Evolutionary conservation across 2,329 filamentous ascomycete genomes (phyloP).

Genomic region (Fusarium sp.): DNA sequence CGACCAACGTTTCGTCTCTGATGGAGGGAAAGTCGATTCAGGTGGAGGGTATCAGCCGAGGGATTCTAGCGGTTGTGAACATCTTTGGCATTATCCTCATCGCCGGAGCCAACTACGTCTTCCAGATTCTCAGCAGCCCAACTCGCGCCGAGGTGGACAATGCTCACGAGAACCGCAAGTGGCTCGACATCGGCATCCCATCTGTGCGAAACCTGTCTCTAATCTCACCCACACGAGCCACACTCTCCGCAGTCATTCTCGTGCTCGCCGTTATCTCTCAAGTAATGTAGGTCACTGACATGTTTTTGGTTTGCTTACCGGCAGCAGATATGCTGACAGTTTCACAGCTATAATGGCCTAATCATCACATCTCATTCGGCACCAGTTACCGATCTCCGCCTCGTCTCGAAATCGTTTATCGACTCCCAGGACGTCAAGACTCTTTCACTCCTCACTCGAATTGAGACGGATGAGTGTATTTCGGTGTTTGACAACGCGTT

Average conservation of each 20-base stretch:
- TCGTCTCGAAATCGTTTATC: constrained; percentile 28
- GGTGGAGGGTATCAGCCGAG: constrained; percentile 52
- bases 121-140: constrained; percentile 65
- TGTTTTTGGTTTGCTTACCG: background rate
- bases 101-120: constrained; percentile 62
- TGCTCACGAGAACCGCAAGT: constrained; percentile 57
- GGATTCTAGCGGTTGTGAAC: constrained; percentile 58
- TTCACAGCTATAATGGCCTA: constrained; percentile 61
- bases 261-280: constrained; percentile 56
- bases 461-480: constrained; percentile 16
- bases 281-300: constrained; percentile 58
- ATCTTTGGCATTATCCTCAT: constrained; percentile 56
- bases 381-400: constrained; percentile 23
- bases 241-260: constrained; percentile 53
- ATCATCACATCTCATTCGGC: constrained; percentile 54
- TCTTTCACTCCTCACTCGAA: constrained; percentile 5
- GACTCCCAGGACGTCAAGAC: background rate
- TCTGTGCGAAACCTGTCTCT: constrained; percentile 60
- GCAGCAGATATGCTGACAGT: constrained; percentile 13
- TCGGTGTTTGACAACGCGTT: constrained; percentile 20
- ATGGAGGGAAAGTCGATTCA: constrained; percentile 51
- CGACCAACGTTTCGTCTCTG: constrained; percentile 51
- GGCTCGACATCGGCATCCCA: constrained; percentile 66
- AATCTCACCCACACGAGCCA: constrained; percentile 54
- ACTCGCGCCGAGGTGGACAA: constrained; percentile 59